A percentile compares a stretch with the other conserved stretches of the same genome.
Conservation (phyloP, 768 basidiomycete species). For the Ramaria rubella region DNA sequence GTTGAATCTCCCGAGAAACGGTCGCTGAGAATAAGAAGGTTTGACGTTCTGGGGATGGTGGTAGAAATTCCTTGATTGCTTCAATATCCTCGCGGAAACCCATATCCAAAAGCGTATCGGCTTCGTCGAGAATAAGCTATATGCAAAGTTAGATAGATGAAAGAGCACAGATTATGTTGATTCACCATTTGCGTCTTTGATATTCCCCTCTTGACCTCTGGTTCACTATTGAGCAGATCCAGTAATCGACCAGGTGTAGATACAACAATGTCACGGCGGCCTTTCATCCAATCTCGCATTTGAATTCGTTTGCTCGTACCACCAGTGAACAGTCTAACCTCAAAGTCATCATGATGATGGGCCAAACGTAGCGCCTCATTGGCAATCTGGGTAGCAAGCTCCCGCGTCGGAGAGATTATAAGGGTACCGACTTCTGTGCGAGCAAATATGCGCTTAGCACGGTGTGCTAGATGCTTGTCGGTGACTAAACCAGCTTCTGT, state of each 20-base stretch:
- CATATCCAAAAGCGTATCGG: conserved; percentile 86
- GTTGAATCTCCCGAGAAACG: conserved; percentile 61
- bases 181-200: conserved; percentile 53
- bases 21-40: conserved; percentile 92
- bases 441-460: conserved; percentile 34
- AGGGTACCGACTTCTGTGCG: conserved; percentile 57
- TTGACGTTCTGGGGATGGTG: conserved; percentile 60
- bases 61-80: conserved; percentile 58
- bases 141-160: conserved; percentile 10
- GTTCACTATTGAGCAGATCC: conserved; percentile 60
- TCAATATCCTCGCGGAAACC: conserved; percentile 87
- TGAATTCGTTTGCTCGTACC: conserved; percentile 63
- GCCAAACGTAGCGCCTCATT: conserved; percentile 68
- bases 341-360: conserved; percentile 52
- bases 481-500: conserved; percentile 35
- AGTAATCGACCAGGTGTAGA: conserved; percentile 84
- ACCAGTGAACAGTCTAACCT: conserved; percentile 72
- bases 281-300: conserved; percentile 56
- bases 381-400: conserved; percentile 86
- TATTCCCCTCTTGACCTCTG: conserved; percentile 47
- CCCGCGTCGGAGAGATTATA: conserved; percentile 84
- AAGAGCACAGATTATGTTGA: conserved; percentile 9
- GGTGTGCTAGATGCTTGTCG: conserved; percentile 25
- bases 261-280: conserved; percentile 75
- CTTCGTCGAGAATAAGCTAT: conserved; percentile 87